Conservation (phyloP, 2,329 filamentous ascomycete genomes). For the Aspergillus melleus region DNA sequence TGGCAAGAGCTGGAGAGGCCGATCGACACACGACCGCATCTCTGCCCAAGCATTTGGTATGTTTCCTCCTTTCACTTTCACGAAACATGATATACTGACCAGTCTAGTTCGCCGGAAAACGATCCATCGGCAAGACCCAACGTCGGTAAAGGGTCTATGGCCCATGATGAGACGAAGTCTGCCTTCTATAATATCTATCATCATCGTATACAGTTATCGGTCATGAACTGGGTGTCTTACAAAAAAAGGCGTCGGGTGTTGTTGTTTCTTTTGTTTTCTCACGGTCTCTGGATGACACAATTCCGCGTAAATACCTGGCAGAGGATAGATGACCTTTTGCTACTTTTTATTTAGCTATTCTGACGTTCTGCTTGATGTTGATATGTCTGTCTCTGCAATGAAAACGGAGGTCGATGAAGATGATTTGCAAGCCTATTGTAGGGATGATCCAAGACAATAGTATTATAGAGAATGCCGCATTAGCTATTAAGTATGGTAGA, state of each 20-base stretch:
- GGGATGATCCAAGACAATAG: not conserved
- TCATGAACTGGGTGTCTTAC: slow-evolving; percentile 12
- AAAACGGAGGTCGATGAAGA: not conserved
- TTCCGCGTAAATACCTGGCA: slow-evolving; percentile 12
- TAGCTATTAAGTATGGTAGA: no score
- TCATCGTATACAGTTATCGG: slow-evolving; percentile 3
- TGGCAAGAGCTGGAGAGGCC: slow-evolving; percentile 94
- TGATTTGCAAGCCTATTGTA: not conserved
- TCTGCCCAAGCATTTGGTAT: slow-evolving; percentile 86
- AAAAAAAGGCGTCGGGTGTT: slow-evolving; percentile 14
- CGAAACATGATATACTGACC: slow-evolving; percentile 27
- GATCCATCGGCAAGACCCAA: slow-evolving; percentile 83
- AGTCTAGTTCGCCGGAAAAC: slow-evolving; percentile 78
- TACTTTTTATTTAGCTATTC: not conserved
- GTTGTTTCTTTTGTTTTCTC: not conserved
- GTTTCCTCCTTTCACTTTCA: slow-evolving; percentile 37
- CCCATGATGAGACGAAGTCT: slow-evolving; percentile 29
- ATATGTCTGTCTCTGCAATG: not conserved
- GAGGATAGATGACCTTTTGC: not conserved
- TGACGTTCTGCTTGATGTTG: not conserved
- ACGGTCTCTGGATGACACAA: slow-evolving; percentile 10
- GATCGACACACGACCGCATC: slow-evolving; percentile 84
- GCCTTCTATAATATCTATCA: slow-evolving; percentile 17
- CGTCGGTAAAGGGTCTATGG: slow-evolving; percentile 35
- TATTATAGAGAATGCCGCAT: no score